Evolutionary conservation across 1,284 basidiomycete species (phyloP).

Genomic region (Naganishia albida): DNA sequence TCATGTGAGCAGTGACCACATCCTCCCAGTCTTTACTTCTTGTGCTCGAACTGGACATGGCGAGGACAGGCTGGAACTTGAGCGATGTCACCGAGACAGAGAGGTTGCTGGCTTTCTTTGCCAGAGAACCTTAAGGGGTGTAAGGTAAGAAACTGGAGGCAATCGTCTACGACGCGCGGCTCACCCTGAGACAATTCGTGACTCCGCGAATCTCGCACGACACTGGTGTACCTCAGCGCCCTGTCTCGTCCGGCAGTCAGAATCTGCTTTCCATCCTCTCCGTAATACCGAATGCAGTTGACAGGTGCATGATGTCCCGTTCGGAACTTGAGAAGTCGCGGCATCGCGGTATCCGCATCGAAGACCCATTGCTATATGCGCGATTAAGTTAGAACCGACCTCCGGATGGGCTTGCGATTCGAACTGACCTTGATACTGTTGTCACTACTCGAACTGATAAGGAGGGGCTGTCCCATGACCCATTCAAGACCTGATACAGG

Average conservation of each 20-base stretch:
- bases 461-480: conserved; percentile 84
- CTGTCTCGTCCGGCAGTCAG: conserved; percentile 81
- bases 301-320: conserved; percentile 91
- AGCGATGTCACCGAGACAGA: conserved; percentile 76
- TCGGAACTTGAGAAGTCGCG: conserved; percentile 84
- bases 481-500: conserved; percentile 78
- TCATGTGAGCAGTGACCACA: conserved; percentile 82
- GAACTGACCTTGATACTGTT: conserved; percentile 81
- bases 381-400: neutral
- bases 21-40: conserved; percentile 97
- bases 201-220: conserved; percentile 88
- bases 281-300: conserved; percentile 90
- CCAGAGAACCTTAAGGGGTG: conserved; percentile 66
- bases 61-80: conserved; percentile 75
- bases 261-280: conserved; percentile 91
- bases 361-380: conserved; percentile 91
- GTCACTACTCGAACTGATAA: conserved; percentile 84
- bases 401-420: neutral
- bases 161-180: conserved; percentile 32
- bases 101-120: conserved; percentile 77
- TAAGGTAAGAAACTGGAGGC: conserved; percentile 9
- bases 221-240: conserved; percentile 82
- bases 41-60: conserved; percentile 75
- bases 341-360: conserved; percentile 81
- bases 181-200: conserved; percentile 92